A percentile compares a stretch with the other conserved stretches of the same genome.
phyloP scores from a whole-genome alignment of 2,329 filamentous ascomycete species.

The Talaromyces sp. region DNA sequence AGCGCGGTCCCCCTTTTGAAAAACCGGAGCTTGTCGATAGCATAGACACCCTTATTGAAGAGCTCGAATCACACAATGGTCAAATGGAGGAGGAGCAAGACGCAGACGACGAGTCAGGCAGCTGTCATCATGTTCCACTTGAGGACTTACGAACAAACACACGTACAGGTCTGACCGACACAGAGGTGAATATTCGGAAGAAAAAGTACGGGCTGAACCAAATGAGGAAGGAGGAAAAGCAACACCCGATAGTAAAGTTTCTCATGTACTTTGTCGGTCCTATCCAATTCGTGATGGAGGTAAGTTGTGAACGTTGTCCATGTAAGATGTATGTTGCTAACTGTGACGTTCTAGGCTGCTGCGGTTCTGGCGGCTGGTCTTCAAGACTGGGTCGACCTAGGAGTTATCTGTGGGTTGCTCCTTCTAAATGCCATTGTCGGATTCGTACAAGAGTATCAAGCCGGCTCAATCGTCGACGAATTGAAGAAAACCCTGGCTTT shows the following conservation, averaged over 20 bases:
- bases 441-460: constrained; percentile 87
- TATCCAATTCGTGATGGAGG: constrained; percentile 93
- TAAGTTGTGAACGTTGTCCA: constrained; percentile 37
- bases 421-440: constrained; percentile 81
- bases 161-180: constrained; percentile 66
- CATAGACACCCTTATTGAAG: constrained; percentile 81
- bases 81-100: constrained; percentile 62
- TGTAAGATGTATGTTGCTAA: constrained; percentile 10
- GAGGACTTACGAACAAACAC: constrained; percentile 75
- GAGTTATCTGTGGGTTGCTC: constrained; percentile 80
- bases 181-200: constrained; percentile 61
- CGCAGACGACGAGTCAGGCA: constrained; percentile 51
- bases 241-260: constrained; percentile 81
- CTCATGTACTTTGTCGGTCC: constrained; percentile 78
- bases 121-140: constrained; percentile 62
- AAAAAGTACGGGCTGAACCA: constrained; percentile 80
- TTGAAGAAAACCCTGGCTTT: constrained; percentile 86
- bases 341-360: constrained; percentile 53
- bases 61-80: constrained; percentile 78
- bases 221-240: constrained; percentile 81
- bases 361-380: constrained; percentile 79
- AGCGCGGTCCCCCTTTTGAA: constrained; percentile 15
- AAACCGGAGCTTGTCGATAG: constrained; percentile 73
- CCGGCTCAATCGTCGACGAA: constrained; percentile 84
- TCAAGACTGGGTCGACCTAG: constrained; percentile 87